Evolutionary conservation across 148 eudicot species (phyloP), one percentile per base, ranked within the genome.

Genomic region (Rheum nobile): DNA sequence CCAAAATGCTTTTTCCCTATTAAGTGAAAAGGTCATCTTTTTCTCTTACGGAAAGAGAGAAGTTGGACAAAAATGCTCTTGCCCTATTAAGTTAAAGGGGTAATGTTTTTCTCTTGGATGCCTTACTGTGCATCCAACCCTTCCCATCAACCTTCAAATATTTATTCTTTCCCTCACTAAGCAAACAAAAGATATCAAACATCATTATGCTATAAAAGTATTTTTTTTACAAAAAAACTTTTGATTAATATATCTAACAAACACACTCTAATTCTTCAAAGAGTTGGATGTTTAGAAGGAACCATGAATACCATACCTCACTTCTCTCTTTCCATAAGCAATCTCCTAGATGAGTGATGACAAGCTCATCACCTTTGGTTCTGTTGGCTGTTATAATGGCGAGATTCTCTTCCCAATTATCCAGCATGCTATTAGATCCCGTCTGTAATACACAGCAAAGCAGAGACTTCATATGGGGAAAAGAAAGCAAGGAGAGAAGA

Each of bases 331-430:
- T 88, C 96, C 96, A 93, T 71, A 92, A 79, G 82, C 91, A 80
- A 79, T 93, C 98, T 39, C 98, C 98, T 42, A 93, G 93, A 80
- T 93, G 93, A 80, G 90, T 84, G 70, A 93, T 93, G 72, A 93
- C 98, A 46, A 90, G 93, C 78, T 93, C 90, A 68, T 92, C 98
- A 85, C 85, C 91, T 70, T 86, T 84, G 8, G 96, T 93, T 78
- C 96, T 86, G 77, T 93, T 93, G 44, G 96, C 92, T 79, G 89
- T 84, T 71, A 93, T 86, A 38, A 90, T 83, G 8, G 96, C 98
- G 75, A 93, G 80, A 84, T 93, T 93, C 78, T 87, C 93, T 80
- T 90, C 87, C 98, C 98, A 90, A 14, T 82, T 81, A 78, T 93
- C 96, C 29, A 92, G 89, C 89, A 93, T 90, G 82, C 76, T 31